Percentiles rank a stretch among this genome's conserved stretches.
These are phyloP conservation scores for Flaveria sonorensis DNA, from an alignment of 129 eudicot species.

Conservation along the genomic window DNA sequence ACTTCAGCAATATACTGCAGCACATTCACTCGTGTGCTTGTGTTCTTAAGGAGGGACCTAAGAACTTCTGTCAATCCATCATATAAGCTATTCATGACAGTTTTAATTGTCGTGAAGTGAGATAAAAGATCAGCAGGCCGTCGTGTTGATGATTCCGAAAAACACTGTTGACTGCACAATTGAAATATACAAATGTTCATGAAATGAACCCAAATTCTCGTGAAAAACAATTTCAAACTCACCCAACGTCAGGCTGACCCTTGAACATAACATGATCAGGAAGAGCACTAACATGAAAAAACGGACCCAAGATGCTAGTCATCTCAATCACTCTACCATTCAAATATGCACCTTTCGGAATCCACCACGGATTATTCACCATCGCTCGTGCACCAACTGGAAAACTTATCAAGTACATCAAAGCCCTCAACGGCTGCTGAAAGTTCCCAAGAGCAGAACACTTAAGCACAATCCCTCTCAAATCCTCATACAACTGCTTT, in stretches of 20 bases:
- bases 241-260: constrained; percentile 98
- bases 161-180: constrained; percentile 77
- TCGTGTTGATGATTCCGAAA: constrained; percentile 73
- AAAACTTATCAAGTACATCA: constrained; percentile 63
- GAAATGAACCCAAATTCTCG: constrained; percentile 12
- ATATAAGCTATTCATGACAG: constrained; percentile 77
- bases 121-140: constrained; percentile 94
- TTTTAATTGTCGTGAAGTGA: constrained; percentile 78
- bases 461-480: constrained; percentile 77
- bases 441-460: constrained; percentile 94
- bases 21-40: constrained; percentile 83
- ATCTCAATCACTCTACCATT: constrained; percentile 88
- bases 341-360: constrained; percentile 66
- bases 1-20: constrained; percentile 76
- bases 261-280: constrained; percentile 78
- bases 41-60: constrained; percentile 66
- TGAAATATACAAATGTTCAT: constrained; percentile 17
- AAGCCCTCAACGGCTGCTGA: constrained; percentile 92
- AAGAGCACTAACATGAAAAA: constrained; percentile 94
- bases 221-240: constrained; percentile 28
- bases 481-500: constrained; percentile 85
- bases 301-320: constrained; percentile 94
- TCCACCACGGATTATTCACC: constrained; percentile 93
- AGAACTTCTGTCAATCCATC: constrained; percentile 82
- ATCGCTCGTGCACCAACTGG: constrained; percentile 74